Base-by-base conservation (phyloP, 305 asterid species). In the Fraxinus baroniana region DNA sequence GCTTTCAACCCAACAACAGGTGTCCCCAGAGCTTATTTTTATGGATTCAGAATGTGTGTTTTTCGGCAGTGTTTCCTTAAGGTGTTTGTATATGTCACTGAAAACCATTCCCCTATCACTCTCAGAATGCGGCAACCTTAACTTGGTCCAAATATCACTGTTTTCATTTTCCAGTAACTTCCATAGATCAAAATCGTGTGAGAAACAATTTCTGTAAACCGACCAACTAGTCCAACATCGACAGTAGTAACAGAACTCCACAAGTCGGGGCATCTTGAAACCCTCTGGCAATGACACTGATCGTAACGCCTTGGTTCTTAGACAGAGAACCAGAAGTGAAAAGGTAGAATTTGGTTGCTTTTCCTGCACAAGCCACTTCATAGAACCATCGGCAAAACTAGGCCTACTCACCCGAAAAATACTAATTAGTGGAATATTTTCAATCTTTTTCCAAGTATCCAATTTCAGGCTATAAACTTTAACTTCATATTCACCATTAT, bases 401-500 rank as follows among this genome's bases (percentile, higher is more conserved):
- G 70, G 70, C 13, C 12, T 7, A 20, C 70, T 60, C 30, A 60
- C 70, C 70, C 30, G 70, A 20, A 6, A 18, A 60, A 60, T 60
- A 7, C 30, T 18, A 2, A 60, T 5, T 18, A 1, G 3, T 5
- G 49, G 73, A 55, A 77, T 26, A 26, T 57, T 12, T 9, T 52
- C 22, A 7, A 28, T 37, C 66, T n/a, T 36, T 33, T 78, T 78
- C 80, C 80, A 78, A 28, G 12, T 28, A 55, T 78, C 37, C n/a
- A 36, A 52, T 78, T 78, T 78, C 73, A 78, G 36, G 17, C 80
- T 78, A 32, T 55, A 78, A 32, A 78, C 80, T 9, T 52, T 30
- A 32, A 17, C 28, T 26, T 78, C 80, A 46, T 55, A 46, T 18
- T 60, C 26, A 30, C 18, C 17, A 55, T 0, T 5, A 32, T 52